Conservation (phyloP, 2,329 filamentous ascomycete genomes). For the Trichoderma atroviride region DNA sequence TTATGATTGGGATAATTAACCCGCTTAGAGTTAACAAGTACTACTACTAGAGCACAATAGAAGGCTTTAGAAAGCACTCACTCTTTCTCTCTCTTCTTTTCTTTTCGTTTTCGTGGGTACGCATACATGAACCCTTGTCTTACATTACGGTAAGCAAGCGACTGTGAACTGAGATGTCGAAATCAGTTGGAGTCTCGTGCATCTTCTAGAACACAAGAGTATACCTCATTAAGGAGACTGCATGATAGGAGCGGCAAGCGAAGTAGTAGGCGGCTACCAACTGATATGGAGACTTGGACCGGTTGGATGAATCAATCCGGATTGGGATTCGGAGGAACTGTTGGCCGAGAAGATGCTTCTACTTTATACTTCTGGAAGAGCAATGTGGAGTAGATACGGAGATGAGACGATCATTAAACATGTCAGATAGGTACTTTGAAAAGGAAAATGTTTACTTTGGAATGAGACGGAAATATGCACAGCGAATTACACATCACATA, state of each 20-base stretch:
- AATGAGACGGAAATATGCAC: not conserved
- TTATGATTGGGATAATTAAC: constrained; percentile 3
- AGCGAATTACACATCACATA: not conserved
- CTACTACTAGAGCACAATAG: constrained; percentile 12
- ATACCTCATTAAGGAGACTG: not conserved
- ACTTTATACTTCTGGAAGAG: not conserved
- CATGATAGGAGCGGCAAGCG: not conserved
- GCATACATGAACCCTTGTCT: not conserved
- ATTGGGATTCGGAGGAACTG: constrained; percentile 22
- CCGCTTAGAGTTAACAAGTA: constrained; percentile 19
- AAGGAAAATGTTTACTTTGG: not conserved
- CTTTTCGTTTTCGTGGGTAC: no score
- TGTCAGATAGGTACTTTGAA: not conserved
- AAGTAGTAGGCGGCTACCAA: not conserved
- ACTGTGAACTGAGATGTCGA: not conserved
- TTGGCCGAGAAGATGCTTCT: not conserved
- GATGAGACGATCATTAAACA: not conserved
- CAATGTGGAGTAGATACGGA: not conserved
- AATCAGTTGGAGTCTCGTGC: not conserved
- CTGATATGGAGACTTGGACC: constrained; percentile 1
- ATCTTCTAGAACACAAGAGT: not conserved
- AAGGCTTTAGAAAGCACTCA: not conserved
- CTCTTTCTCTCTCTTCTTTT: not conserved
- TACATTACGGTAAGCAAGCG: not conserved
- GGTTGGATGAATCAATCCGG: constrained; percentile 23